These are phyloP conservation scores for Phoenix roebelenii DNA, from an alignment of 176 grass and related monocot species.

Conservation along the genomic window DNA sequence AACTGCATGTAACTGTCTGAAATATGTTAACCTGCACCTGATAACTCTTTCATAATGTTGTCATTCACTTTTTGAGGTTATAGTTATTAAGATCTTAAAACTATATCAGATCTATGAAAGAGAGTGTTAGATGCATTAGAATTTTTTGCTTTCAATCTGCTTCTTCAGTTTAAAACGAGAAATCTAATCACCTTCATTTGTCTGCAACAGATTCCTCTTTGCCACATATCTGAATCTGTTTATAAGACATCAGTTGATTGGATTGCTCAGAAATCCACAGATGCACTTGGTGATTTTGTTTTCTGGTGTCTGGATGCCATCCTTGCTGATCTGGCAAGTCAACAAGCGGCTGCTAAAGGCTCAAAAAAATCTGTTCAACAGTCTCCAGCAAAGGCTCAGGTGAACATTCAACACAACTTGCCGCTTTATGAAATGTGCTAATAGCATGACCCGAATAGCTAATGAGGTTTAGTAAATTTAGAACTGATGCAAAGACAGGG, in stretches of 20 bases:
- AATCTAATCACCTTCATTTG: constrained; percentile 13
- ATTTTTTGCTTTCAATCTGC: too few relatives aligned
- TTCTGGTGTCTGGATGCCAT: constrained; percentile 89
- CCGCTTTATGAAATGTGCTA: neutral
- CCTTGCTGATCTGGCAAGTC: constrained; percentile 62
- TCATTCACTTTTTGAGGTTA: too few relatives aligned
- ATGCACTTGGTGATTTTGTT: constrained; percentile 69
- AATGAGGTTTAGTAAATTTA: too few relatives aligned
- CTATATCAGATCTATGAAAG: too few relatives aligned
- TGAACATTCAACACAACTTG: constrained; percentile 15
- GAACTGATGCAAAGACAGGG: too few relatives aligned
- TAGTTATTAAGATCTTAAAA: too few relatives aligned
- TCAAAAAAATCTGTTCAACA: constrained; percentile 64
- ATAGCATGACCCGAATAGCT: too few relatives aligned
- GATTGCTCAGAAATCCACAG: constrained; percentile 61
- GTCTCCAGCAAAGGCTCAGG: constrained; percentile 74
- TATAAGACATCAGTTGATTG: constrained; percentile 67
- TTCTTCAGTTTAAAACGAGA: neutral
- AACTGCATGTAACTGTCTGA: too few relatives aligned
- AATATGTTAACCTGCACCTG: too few relatives aligned
- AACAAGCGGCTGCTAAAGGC: constrained; percentile 46
- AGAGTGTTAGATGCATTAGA: too few relatives aligned
- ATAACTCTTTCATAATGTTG: too few relatives aligned
- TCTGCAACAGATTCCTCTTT: constrained; percentile 51
- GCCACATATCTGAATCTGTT: constrained; percentile 68